Conservation (phyloP, 345 rosid genomes). For the Gossypium turneri region DNA sequence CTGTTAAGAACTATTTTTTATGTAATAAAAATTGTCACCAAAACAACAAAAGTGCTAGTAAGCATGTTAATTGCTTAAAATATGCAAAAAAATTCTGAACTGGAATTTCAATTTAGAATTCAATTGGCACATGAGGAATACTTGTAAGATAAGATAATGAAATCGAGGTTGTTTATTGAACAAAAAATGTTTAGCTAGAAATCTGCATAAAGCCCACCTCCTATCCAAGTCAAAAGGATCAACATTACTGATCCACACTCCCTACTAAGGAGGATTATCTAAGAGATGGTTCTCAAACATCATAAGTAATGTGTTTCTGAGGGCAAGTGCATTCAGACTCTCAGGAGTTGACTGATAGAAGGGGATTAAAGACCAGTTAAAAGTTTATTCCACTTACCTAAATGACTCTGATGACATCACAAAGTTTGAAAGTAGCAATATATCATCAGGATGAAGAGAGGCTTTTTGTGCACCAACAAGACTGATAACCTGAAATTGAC, state of each 20-base stretch:
- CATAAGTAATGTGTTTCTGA: background rate
- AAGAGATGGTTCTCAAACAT: background rate
- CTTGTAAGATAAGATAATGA: background rate
- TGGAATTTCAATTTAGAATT: background rate
- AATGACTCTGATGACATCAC: conserved; percentile 92
- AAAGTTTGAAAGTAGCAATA: conserved; percentile 87
- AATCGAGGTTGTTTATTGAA: conserved; percentile 2
- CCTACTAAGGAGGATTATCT: background rate
- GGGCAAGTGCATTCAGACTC: background rate
- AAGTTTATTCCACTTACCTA: conserved; percentile 49
- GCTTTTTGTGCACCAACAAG: conserved; percentile 97
- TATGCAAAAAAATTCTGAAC: background rate
- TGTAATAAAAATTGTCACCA: background rate
- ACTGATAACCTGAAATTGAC: conserved; percentile 69
- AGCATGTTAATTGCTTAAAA: background rate
- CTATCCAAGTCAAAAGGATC: background rate
- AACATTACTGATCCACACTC: background rate
- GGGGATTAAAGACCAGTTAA: conserved; percentile 1
- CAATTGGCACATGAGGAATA: background rate
- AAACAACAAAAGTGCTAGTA: background rate
- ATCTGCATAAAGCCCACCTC: background rate
- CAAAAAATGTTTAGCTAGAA: conserved; percentile 4
- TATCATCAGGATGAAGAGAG: conserved; percentile 93
- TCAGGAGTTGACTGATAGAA: conserved; percentile 4
- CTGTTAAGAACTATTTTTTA: background rate